Evolutionary conservation across 495 filamentous ascomycete species (phyloP), one percentile per base, ranked within the genome.

Genomic region (Penicillium antarcticum): DNA sequence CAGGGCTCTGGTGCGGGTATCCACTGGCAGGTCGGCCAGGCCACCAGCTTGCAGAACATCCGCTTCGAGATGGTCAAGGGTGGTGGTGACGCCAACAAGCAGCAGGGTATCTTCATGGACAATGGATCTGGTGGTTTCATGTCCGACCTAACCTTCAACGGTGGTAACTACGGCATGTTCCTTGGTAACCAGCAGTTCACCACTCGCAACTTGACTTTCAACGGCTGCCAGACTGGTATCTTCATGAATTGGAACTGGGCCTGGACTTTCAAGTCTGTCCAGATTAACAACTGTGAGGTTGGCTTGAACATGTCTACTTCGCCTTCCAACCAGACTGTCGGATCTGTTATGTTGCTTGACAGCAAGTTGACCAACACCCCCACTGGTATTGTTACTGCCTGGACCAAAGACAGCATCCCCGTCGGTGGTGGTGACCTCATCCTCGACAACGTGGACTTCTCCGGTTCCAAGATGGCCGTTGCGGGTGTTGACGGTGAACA

Each of bases 21-120:
- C 49, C 94, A 97, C 70, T 97, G 95, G 95, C 94, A 97, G 66
- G 92, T 98, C 3, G 91, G 89, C 35, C 94, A 98, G 61, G 94
- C 92, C 4, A 96, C 94, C 10, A 90, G 85, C 55, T 70, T 95
- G 42, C 91, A 96, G 67, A 96, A 97, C 68, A 84, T 96, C 46
- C 80, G 84, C 47, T 95, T 97, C 72, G 82, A 91, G 67, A 95
- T 97, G 91, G 75, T 83, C 62, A 80, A 79, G 47, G 87, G 86
- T 52, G 84, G 84, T 13, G 81, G 81, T 37, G 69, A 72, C 12
- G 77, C 72, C 46, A 94, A 92, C 70, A 74, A 77, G 59, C 92
- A 96, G 67, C 80, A 89, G 71, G 92, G 92, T 62, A 86, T 97
- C 64, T 96, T 94, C 77, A 96, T 97, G 87, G 94, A 97, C 67